phyloP scores from a whole-genome alignment of 768 basidiomycete species.

The Boletus reticulatus region DNA sequence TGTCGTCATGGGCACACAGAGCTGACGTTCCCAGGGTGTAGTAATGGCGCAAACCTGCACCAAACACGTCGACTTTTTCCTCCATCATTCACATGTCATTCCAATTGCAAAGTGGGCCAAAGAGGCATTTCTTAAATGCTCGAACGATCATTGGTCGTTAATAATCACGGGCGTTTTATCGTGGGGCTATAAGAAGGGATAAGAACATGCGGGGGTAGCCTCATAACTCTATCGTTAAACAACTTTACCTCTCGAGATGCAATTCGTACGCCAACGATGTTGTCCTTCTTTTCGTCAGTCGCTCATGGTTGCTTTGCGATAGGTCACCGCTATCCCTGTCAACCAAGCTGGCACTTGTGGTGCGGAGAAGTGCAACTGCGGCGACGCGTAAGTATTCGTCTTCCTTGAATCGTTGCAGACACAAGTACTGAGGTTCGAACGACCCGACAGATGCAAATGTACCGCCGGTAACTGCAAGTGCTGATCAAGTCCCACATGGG shows the following conservation, averaged over 20 bases:
- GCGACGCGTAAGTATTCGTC: conserved; percentile 2
- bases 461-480: neutral
- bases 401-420: neutral
- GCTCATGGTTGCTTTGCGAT: neutral
- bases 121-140: neutral
- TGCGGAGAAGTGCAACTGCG: conserved; percentile 3
- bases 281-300: neutral
- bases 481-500: too few relatives aligned
- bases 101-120: too few relatives aligned
- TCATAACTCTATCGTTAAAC: neutral
- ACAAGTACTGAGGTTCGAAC: neutral
- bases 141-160: neutral
- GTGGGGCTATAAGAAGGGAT: conserved; percentile 9
- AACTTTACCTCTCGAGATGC: conserved; percentile 6
- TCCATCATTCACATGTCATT: too few relatives aligned
- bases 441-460: conserved; percentile 14
- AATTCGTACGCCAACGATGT: conserved; percentile 4
- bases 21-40: too few relatives aligned
- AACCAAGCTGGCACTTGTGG: conserved; percentile 14
- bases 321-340: conserved; percentile 12
- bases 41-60: too few relatives aligned
- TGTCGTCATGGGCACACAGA: too few relatives aligned
- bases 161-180: too few relatives aligned
- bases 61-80: too few relatives aligned
- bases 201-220: neutral